Conservation (phyloP, 1,284 basidiomycete genomes). For the Ceratobasidium papillatum region DNA sequence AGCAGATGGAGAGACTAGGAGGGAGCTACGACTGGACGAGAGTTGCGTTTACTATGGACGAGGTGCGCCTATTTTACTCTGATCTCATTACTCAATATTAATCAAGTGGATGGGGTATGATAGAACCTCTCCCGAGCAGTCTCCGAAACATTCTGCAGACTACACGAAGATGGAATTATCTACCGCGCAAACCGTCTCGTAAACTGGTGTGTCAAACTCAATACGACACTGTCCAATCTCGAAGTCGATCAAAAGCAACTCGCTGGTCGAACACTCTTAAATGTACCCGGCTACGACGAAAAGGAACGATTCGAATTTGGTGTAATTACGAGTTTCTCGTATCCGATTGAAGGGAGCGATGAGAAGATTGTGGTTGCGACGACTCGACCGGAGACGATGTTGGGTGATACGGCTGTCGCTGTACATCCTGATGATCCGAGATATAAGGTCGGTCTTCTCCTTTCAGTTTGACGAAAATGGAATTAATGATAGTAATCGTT, state of each 20-base stretch:
- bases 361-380: slow-evolving; percentile 95
- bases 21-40: slow-evolving; percentile 95
- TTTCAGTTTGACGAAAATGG: no score
- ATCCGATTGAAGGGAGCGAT: slow-evolving; percentile 88
- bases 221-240: slow-evolving; percentile 96
- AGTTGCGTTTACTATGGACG: slow-evolving; percentile 95
- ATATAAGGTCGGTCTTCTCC: no score
- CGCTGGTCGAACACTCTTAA: slow-evolving; percentile 86
- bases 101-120: not conserved
- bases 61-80: slow-evolving; percentile 61
- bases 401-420: slow-evolving; percentile 97
- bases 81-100: not conserved
- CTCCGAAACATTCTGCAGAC: slow-evolving; percentile 87
- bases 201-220: slow-evolving; percentile 97
- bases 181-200: slow-evolving; percentile 98
- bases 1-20: slow-evolving; percentile 89
- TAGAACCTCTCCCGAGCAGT: slow-evolving; percentile 87
- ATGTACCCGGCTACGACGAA: slow-evolving; percentile 91
- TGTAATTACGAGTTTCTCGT: slow-evolving; percentile 95
- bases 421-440: slow-evolving; percentile 94
- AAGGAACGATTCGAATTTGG: slow-evolving; percentile 99
- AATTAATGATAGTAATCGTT: no score
- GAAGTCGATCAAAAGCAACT: slow-evolving; percentile 97
- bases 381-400: slow-evolving; percentile 98
- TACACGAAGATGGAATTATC: slow-evolving; percentile 93